phyloP scores from a whole-genome alignment of 2,329 filamentous ascomycete species.

The Microdochium nivale region DNA sequence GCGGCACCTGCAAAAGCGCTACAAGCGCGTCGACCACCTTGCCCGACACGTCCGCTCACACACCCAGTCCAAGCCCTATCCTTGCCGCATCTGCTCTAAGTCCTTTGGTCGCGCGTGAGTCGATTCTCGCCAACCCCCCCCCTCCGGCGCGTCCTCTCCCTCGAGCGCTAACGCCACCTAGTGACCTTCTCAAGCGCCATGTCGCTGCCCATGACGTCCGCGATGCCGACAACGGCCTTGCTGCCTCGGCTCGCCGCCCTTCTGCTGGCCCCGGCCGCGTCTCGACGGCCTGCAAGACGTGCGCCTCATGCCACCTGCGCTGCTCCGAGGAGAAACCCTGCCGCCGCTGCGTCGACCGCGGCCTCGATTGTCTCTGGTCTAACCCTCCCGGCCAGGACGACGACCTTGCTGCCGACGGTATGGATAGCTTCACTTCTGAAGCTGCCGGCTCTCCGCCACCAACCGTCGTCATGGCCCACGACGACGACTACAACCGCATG shows the following conservation, averaged over 20 bases:
- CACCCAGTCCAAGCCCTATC: constrained; percentile 20
- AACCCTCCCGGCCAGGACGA: constrained; percentile 4
- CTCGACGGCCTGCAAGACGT: constrained; percentile 16
- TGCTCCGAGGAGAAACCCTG: constrained; percentile 22
- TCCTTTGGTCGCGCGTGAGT: constrained; percentile 19
- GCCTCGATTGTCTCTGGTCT: constrained; percentile 16
- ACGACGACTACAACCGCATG: background rate
- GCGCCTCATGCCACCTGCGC: constrained; percentile 19
- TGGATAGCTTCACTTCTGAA: too few relatives aligned
- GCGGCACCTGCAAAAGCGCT: constrained; percentile 17
- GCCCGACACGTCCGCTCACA: constrained; percentile 23
- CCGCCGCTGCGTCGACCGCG: constrained; percentile 15
- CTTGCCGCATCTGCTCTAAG: constrained; percentile 19
- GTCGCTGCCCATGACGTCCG: constrained; percentile 11
- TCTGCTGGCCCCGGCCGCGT: constrained; percentile 10
- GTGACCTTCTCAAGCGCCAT: constrained; percentile 16
- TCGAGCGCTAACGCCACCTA: constrained; percentile 6
- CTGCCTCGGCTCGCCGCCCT: background rate
- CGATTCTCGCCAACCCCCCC: background rate
- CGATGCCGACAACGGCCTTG: constrained; percentile 1
- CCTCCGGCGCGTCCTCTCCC: background rate
- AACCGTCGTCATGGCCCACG: background rate
- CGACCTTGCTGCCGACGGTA: too few relatives aligned
- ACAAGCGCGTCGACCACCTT: constrained; percentile 21
- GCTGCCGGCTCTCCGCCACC: background rate